Base-by-base conservation (phyloP, 495 filamentous ascomycete species). In the Aspergillus coremiiformis region DNA sequence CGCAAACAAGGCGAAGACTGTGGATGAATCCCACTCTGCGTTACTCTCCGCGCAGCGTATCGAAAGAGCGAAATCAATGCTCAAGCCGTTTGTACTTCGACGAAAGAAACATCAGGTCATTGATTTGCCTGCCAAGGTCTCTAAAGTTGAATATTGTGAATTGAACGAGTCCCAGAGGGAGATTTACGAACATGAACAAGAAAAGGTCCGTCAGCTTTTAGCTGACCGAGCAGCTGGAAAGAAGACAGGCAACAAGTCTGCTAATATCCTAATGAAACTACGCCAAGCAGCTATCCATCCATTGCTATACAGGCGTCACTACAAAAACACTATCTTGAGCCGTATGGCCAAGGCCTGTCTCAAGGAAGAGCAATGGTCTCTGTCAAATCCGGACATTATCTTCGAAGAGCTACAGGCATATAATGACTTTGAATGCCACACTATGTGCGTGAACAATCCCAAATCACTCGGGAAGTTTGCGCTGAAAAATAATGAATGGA, bases 51-150 rank as follows among this genome's bases (percentile, higher is more conserved):
- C 79, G 5, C 88, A 95, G 64, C 84, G 93, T 4, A 93, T 96
- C 44, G 78, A 80, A 19, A 78, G 90, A 27, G 93, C 93, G 0
- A 84, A 89, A 39, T 87, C 89, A 0, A 96, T 98, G 77, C 83
- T 98, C 66, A 87, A 92, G 30, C 93, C 93, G 0, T 98, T 97
- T 63, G 87, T 98, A 21, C 72, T 98, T 0, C 89, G 94, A 32
- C 79, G 93, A 5, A 91, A 93, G 71, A 98, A 98, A 70, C 84
- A 88, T 39, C 90, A 96, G 57, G 94, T 97, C n/a, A 76, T 96
- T 10, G 83, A 93, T 54, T 72, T 98, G 19, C 90, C 93, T 0
- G 72, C 76, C n/a, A 98, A 98, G 71, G 84, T 76, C 14, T 78
- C 80, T 26, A 78, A 80, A 9, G 81, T 97, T 2, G 83, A 89